Conservation (phyloP, 805 yeast species). For the Metschnikowia anglica region DNA sequence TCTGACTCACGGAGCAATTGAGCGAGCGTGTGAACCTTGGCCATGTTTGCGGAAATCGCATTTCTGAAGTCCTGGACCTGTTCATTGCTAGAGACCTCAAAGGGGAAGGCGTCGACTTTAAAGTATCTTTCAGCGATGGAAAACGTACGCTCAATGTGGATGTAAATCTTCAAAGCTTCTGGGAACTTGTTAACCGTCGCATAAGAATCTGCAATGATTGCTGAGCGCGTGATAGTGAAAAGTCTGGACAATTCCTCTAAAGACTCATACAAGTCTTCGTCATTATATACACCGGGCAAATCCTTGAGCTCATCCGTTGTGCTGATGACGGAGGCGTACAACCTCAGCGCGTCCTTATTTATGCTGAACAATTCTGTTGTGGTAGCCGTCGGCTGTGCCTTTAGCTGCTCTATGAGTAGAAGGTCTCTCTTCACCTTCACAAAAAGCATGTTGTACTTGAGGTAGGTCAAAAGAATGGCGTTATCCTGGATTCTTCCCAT, state of each 20-base stretch:
- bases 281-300: constrained; percentile 90
- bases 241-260: constrained; percentile 50
- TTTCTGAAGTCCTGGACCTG: constrained; percentile 28
- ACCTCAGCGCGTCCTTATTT: constrained; percentile 46
- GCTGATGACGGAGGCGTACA: constrained; percentile 50
- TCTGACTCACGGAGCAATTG: constrained; percentile 38
- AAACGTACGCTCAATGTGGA: constrained; percentile 24
- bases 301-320: constrained; percentile 64
- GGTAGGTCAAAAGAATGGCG: constrained; percentile 72
- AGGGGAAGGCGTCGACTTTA: constrained; percentile 42
- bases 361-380: constrained; percentile 3
- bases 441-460: constrained; percentile 64
- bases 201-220: constrained; percentile 47
- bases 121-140: constrained; percentile 21
- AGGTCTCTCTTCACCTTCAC: constrained; percentile 73
- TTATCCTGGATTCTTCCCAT: constrained; percentile 64
- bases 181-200: constrained; percentile 38
- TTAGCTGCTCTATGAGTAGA: constrained; percentile 41
- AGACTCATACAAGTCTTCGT: constrained; percentile 61
- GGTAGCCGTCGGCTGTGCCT: constrained; percentile 15
- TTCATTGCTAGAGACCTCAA: constrained; percentile 39
- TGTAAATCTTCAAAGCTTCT: constrained; percentile 48
- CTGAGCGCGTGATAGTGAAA: constrained; percentile 46
- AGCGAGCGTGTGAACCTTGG: constrained; percentile 45
- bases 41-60: constrained; percentile 19